phyloP scores from a whole-genome alignment of 192 early-diverging fungal species.

The Diversispora epigaea region DNA sequence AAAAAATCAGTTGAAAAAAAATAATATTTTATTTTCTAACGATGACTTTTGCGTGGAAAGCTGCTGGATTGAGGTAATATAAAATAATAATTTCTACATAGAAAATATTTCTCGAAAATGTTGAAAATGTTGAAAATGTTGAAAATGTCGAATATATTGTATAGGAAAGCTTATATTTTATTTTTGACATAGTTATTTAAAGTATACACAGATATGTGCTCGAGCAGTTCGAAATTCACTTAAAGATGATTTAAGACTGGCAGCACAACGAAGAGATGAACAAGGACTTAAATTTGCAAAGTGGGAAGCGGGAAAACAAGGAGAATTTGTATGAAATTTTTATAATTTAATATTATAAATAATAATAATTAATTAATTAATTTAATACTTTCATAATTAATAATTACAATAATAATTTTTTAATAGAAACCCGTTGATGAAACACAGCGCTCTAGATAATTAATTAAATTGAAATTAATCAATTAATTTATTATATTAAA shows the following conservation, averaged over 20 bases:
- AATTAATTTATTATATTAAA: too few relatives aligned
- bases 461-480: too few relatives aligned
- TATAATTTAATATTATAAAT: too few relatives aligned
- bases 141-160: neutral
- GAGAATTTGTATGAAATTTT: slow-evolving; percentile 59
- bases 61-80: slow-evolving; percentile 50
- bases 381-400: too few relatives aligned
- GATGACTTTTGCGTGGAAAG: slow-evolving; percentile 54
- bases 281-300: slow-evolving; percentile 70
- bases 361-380: too few relatives aligned
- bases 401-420: too few relatives aligned
- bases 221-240: slow-evolving; percentile 79
- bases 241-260: slow-evolving; percentile 69
- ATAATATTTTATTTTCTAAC: neutral
- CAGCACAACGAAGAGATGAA: slow-evolving; percentile 73
- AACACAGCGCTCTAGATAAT: too few relatives aligned
- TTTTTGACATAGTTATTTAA: slow-evolving; percentile 67
- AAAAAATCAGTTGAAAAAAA: too few relatives aligned
- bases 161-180: neutral
- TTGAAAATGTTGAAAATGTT: neutral
- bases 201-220: slow-evolving; percentile 81
- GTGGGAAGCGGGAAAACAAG: slow-evolving; percentile 81
- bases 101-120: too few relatives aligned
- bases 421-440: too few relatives aligned
- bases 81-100: neutral